Evolutionary conservation across 1,284 basidiomycete genomes (phyloP).

Genomic region (Flammula alnicola): DNA sequence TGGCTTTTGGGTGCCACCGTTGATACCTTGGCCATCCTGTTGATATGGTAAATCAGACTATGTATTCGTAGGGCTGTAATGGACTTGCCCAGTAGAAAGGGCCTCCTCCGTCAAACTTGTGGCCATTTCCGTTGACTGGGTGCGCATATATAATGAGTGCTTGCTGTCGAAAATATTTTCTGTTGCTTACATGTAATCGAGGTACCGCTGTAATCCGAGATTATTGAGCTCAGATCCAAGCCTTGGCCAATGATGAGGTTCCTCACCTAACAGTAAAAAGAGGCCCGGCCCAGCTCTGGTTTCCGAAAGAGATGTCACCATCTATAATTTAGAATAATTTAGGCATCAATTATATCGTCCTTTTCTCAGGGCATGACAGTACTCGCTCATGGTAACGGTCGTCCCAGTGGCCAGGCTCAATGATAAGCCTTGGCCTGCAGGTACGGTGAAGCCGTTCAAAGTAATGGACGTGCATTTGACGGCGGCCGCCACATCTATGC

Average conservation of each 20-base stretch:
- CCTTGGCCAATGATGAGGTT: too few relatives aligned
- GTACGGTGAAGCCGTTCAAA: conserved; percentile 50
- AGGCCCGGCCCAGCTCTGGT: conserved; percentile 46
- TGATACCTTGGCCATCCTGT: conserved; percentile 45
- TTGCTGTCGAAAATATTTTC: too few relatives aligned
- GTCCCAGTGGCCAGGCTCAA: conserved; percentile 42
- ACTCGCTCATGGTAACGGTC: conserved; percentile 49
- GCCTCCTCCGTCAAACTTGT: conserved; percentile 51
- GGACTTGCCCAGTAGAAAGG: conserved; percentile 48
- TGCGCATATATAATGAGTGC: too few relatives aligned
- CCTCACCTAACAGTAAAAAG: conserved; percentile 38
- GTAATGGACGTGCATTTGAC: conserved; percentile 49
- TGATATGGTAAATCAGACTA: not conserved
- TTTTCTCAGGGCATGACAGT: not conserved
- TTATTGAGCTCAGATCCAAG: not conserved
- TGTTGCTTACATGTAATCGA: conserved; percentile 38
- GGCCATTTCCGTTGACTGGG: conserved; percentile 53
- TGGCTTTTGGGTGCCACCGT: conserved; percentile 44
- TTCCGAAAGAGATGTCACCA: conserved; percentile 50
- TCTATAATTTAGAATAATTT: not conserved
- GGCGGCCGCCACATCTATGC: conserved; percentile 43
- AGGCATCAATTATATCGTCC: not conserved
- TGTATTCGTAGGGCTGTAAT: conserved; percentile 29
- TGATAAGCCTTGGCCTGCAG: conserved; percentile 43
- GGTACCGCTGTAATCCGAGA: conserved; percentile 28